Evolutionary conservation across 2,329 filamentous ascomycete genomes (phyloP).

Genomic region (Fusarium verrucosum): DNA sequence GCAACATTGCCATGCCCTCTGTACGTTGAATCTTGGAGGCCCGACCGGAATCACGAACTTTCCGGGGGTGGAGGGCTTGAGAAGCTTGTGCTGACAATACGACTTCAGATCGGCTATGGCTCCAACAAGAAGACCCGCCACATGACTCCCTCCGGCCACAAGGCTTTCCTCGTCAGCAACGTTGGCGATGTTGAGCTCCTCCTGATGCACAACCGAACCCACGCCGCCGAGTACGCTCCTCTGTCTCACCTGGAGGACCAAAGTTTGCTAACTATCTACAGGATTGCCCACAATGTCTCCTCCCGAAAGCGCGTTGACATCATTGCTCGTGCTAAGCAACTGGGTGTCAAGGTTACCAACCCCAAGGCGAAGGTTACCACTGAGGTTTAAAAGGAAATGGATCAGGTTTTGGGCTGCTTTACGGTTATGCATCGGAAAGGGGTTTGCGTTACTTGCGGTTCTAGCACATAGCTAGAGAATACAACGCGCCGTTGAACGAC

Average conservation of each 20-base stretch:
- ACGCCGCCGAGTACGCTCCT: constrained; percentile 90
- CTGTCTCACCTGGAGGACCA: background rate
- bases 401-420: constrained; percentile 46
- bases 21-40: constrained; percentile 66
- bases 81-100: constrained; percentile 29
- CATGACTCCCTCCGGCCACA: constrained; percentile 99
- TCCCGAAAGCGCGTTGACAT: constrained; percentile 99
- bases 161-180: constrained; percentile 99
- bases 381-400: constrained; percentile 72
- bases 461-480: constrained; percentile 46
- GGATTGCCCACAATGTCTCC: constrained; percentile 97
- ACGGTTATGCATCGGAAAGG: constrained; percentile 47
- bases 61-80: background rate
- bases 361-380: constrained; percentile 98
- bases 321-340: constrained; percentile 94
- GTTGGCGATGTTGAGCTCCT: constrained; percentile 94
- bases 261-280: constrained; percentile 52
- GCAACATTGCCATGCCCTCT: constrained; percentile 96
- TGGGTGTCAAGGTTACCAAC: constrained; percentile 99
- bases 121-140: constrained; percentile 99
- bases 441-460: constrained; percentile 47
- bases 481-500: constrained; percentile 47
- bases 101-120: constrained; percentile 89
- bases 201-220: constrained; percentile 99
- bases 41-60: constrained; percentile 4